Evolutionary conservation across 176 grass and related monocot genomes (phyloP).

Genomic region (Musa schizocarpa): DNA sequence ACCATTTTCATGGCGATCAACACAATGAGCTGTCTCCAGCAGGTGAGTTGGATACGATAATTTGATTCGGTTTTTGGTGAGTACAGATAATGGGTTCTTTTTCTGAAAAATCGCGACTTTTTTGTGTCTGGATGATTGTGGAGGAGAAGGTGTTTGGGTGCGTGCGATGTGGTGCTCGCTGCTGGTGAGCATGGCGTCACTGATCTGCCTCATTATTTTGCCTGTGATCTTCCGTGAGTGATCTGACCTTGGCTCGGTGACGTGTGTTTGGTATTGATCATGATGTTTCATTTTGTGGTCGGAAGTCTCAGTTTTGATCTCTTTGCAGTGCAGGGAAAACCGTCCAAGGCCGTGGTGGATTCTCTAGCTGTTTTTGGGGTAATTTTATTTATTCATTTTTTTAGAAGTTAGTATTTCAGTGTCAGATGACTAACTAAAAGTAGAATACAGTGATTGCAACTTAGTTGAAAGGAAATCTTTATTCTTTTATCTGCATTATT

Average conservation of each 20-base stretch:
- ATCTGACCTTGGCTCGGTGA: neutral
- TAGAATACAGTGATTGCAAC: neutral
- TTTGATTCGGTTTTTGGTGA: neutral
- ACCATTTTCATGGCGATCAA: slow-evolving; percentile 31
- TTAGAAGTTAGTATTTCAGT: neutral
- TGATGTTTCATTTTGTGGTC: neutral
- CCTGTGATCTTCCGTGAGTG: slow-evolving; percentile 88
- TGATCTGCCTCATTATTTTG: slow-evolving; percentile 86
- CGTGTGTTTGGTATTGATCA: neutral
- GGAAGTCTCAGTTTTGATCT: neutral
- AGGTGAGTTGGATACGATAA: slow-evolving; percentile 32
- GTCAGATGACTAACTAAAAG: neutral
- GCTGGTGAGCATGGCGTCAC: slow-evolving; percentile 87
- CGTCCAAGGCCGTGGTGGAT: slow-evolving; percentile 76
- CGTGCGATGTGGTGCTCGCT: slow-evolving; percentile 94
- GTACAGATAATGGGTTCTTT: neutral
- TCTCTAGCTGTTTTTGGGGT: slow-evolving; percentile 89
- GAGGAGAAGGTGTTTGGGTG: slow-evolving; percentile 63
- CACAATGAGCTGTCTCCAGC: slow-evolving; percentile 33
- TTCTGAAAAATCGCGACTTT: slow-evolving; percentile 7
- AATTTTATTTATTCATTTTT: slow-evolving; percentile 21
- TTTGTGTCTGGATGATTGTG: slow-evolving; percentile 20
- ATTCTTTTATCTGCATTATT: neutral
- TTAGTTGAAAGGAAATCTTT: neutral
- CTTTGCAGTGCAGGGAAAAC: slow-evolving; percentile 80